A percentile compares a stretch with the other conserved stretches of the same genome.
Evolutionary conservation across 164 flowering plant genomes (phyloP).

Genomic region (Annona cherimola): DNA sequence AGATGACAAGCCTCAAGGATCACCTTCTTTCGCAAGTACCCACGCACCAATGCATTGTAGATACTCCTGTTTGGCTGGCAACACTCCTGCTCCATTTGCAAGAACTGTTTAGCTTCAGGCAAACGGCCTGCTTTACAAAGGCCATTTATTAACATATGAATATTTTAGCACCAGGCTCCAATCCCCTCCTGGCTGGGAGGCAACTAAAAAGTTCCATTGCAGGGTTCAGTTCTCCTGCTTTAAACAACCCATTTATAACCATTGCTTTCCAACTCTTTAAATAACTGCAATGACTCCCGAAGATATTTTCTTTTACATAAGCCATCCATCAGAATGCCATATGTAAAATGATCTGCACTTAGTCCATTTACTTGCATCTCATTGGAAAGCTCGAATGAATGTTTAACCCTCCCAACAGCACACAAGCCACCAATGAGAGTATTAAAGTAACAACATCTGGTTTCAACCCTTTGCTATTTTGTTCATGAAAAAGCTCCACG

Average conservation of each 20-base stretch:
- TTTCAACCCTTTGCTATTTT: constrained; percentile 13
- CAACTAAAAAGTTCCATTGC: constrained; percentile 32
- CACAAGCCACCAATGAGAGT: constrained; percentile 36
- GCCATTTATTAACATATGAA: neutral
- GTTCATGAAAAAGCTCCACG: constrained; percentile 6
- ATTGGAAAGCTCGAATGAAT: constrained; percentile 30
- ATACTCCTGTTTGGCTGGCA: constrained; percentile 37
- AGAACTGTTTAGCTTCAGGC: constrained; percentile 4
- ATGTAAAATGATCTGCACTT: constrained; percentile 22
- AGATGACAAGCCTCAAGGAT: constrained; percentile 26
- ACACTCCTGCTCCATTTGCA: constrained; percentile 44
- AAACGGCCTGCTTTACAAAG: constrained; percentile 4
- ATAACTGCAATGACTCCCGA: constrained; percentile 35
- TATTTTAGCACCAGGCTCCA: neutral
- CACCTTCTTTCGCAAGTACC: constrained; percentile 26
- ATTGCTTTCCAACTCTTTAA: constrained; percentile 15
- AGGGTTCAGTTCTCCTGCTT: constrained; percentile 26
- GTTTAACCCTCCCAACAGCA: constrained; percentile 27
- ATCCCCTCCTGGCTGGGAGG: constrained; percentile 10
- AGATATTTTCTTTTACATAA: constrained; percentile 34
- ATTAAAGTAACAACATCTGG: constrained; percentile 40
- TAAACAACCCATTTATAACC: constrained; percentile 31
- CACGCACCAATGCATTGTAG: constrained; percentile 35
- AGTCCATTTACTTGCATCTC: constrained; percentile 31
- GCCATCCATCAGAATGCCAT: constrained; percentile 36